Conservation (phyloP, 31 red algal genomes). For the Asparagopsis taxiformis region DNA sequence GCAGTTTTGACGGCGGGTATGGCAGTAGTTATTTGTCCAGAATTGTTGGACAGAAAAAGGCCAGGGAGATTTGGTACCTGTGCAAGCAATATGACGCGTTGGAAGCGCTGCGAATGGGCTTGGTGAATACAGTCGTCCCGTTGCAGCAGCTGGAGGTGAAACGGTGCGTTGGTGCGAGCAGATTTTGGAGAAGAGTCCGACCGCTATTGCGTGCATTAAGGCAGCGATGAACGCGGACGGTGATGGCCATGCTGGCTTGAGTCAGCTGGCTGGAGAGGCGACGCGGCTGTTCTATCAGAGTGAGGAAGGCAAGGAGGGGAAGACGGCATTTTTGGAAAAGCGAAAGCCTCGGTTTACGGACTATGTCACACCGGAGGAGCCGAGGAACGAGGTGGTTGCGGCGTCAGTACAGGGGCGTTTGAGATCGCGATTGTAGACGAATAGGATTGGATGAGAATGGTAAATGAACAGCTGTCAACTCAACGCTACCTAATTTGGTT, state of each 20-base stretch:
- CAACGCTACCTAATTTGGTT: too few relatives aligned
- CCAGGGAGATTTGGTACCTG: conserved; percentile 86
- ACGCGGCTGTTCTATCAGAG: conserved; percentile 81
- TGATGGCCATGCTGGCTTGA: conserved; percentile 78
- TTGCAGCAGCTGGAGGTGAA: conserved; percentile 58
- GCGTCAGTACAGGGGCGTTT: background rate
- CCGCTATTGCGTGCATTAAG: conserved; percentile 80
- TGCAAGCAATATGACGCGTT: conserved; percentile 78
- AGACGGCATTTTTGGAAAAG: conserved; percentile 87
- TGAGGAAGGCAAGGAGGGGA: conserved; percentile 85
- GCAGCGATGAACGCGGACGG: conserved; percentile 93
- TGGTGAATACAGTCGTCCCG: conserved; percentile 83
- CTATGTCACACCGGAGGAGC: conserved; percentile 6
- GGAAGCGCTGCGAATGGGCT: conserved; percentile 65
- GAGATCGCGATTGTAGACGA: background rate
- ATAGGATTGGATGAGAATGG: too few relatives aligned
- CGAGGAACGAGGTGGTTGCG: background rate
- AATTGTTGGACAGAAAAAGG: conserved; percentile 88
- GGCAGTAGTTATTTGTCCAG: conserved; percentile 67
- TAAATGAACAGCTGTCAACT: too few relatives aligned
- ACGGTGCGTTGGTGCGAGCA: conserved; percentile 71
- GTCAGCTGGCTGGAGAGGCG: conserved; percentile 81
- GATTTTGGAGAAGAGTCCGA: conserved; percentile 74
- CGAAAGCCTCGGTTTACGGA: conserved; percentile 63
- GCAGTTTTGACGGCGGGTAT: conserved; percentile 89